Conservation (phyloP, 2,329 filamentous ascomycete genomes). For the Calycina herbarum region DNA sequence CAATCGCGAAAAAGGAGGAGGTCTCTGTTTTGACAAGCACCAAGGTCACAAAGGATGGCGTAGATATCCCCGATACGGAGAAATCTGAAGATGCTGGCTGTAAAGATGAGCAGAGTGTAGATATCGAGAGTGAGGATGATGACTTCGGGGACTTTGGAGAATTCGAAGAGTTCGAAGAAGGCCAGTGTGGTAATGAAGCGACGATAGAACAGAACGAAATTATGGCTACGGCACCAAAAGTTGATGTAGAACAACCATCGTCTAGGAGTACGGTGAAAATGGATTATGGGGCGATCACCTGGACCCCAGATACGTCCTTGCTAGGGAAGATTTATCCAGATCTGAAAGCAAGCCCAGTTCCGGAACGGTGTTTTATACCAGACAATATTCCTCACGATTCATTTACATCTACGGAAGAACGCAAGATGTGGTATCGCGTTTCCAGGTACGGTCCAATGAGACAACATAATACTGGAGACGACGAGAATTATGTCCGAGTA, state of each 20-base stretch:
- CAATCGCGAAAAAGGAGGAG: slow-evolving; percentile 24
- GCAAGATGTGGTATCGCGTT: slow-evolving; percentile 65
- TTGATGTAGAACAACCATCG: slow-evolving; percentile 15
- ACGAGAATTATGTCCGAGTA: slow-evolving; percentile 60
- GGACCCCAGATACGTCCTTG: slow-evolving; percentile 27
- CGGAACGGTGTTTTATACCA: slow-evolving; percentile 33
- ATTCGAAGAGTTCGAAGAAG: slow-evolving; percentile 42
- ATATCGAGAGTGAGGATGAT: slow-evolving; percentile 8
- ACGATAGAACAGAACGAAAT: background rate
- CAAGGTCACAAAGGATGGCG: background rate
- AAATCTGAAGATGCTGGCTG: slow-evolving; percentile 1
- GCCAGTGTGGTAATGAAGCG: slow-evolving; percentile 27
- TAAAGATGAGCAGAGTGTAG: background rate
- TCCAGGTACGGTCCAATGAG: slow-evolving; percentile 60
- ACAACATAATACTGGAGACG: slow-evolving; percentile 56
- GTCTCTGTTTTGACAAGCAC: slow-evolving; percentile 6
- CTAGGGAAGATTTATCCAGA: slow-evolving; percentile 35
- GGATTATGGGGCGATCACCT: slow-evolving; percentile 27
- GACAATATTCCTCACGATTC: slow-evolving; percentile 44
- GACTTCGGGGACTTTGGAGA: slow-evolving; percentile 31
- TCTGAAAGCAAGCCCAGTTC: slow-evolving; percentile 17
- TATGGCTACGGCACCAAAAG: background rate
- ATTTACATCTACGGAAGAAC: slow-evolving; percentile 56
- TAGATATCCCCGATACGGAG: background rate
- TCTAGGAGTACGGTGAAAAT: background rate